Conservation (phyloP, 2,329 filamentous ascomycete genomes). For the Diaporthe ilicicola region DNA sequence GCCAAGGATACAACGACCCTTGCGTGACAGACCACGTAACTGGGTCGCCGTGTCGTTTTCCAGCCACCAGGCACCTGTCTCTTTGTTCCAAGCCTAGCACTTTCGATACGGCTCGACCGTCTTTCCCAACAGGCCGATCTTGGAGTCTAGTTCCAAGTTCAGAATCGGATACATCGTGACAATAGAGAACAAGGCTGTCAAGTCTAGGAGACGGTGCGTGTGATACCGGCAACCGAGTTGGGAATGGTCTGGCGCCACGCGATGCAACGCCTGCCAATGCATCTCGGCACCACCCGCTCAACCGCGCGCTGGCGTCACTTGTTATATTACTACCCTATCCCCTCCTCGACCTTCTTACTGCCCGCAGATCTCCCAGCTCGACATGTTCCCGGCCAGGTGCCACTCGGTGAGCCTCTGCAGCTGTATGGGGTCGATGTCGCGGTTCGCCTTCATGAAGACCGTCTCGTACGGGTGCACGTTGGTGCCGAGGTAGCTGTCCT, state of each 20-base stretch:
- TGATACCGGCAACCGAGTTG: not conserved
- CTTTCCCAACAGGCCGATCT: too few relatives aligned
- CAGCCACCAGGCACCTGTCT: too few relatives aligned
- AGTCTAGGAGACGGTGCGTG: not conserved
- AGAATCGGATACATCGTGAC: too few relatives aligned
- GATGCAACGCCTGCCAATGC: not conserved
- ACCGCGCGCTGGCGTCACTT: not conserved
- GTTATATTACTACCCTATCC: too few relatives aligned
- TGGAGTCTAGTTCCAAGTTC: too few relatives aligned
- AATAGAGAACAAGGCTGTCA: not conserved
- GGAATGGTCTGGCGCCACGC: not conserved
- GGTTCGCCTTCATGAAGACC: constrained; percentile 47
- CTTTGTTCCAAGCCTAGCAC: too few relatives aligned
- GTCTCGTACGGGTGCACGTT: constrained; percentile 50
- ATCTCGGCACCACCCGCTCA: not conserved
- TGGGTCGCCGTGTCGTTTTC: too few relatives aligned
- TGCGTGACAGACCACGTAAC: too few relatives aligned
- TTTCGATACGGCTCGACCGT: too few relatives aligned
- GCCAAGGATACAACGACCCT: too few relatives aligned
- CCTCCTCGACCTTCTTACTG: not conserved
- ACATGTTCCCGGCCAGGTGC: constrained; percentile 38
- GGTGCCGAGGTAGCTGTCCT: constrained; percentile 42
- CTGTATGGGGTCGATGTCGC: constrained; percentile 40
- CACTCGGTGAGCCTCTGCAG: constrained; percentile 43
- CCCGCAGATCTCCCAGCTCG: constrained; percentile 40